Base-by-base conservation (phyloP, 2,329 filamentous ascomycete genomes). In the Coccinonectria pachysandricola region DNA sequence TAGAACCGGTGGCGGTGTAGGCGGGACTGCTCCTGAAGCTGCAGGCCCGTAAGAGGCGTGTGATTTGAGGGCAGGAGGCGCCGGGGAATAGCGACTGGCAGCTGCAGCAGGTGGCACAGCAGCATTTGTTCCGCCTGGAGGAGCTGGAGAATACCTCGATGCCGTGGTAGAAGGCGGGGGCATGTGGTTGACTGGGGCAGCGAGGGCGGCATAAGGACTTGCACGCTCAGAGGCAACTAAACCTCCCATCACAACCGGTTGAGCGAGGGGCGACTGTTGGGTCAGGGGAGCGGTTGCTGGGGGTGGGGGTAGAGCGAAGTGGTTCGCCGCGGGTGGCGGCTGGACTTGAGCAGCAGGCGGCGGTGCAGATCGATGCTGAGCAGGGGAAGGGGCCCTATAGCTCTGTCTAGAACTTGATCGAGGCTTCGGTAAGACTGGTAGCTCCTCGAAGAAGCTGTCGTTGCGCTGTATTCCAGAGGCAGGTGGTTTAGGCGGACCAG, bases 381-480 rank as follows among this genome's bases (percentile, higher is more conserved):
- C 48, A 10, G 66, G 63, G 6, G 65, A 67, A 5, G 54, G 48
- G 20, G 54, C 48, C 17, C 59, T 47, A 14, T 52, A 54, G 39
- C 62, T 65, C 15, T 70, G 67, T 28, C 73, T 64, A 2, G 71
- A 69, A 13, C 65, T 63, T 11, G 74, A 70, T 14, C 77, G 69
- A n/a, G 74, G 67, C 45, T 66, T 77, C 4, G 69, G 54, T 2
- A 66, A 53, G 26, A 79, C 53, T 1, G 82, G 82, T 12, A 88
- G 60, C 28, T 88, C 82, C 52, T 87, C 82, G 39, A 86, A 88
- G 50, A 88, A 88, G 40, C 68, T 74, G 19, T 63, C 54, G 34
- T 69, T 65, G 16, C 48, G 49, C 7, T 48, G 52, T 38, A 53
- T 34, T 44, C 56, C 26, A 30, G 53, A 45, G 31, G 53, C 37